Base-by-base conservation (phyloP, 768 basidiomycete genomes). In the Porphyrellus cyaneotinctus region DNA sequence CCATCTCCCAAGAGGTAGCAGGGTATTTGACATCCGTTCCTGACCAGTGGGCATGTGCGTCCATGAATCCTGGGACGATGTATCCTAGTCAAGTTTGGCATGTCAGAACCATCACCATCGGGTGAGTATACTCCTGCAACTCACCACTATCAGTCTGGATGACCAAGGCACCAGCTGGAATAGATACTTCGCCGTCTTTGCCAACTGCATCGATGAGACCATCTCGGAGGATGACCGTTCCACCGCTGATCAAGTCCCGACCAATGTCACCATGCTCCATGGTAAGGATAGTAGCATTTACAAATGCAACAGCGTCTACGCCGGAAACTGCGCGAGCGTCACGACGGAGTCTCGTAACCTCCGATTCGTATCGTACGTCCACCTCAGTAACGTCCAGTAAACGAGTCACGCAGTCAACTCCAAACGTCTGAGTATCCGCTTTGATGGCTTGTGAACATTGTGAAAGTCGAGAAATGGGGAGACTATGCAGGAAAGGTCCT, bases 1-100 rank as follows among this genome's bases (percentile, higher is more conserved):
- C 77, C 73, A 85, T 74, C 60, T 88, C 86, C 85, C 87, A 89
- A 11, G 85, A 87, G 39, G 74, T 75, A 8, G 84, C 76, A 0
- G 87, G 87, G 58, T 80, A 79, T 30, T 72, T 71, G 28, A 72
- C 75, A 0, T 32, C 57, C 52, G 80, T 78, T 0, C 84, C 85
- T 17, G 69, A 61, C 87, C 87, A 88, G 52, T 89, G 87, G 3
- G 87, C 87, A 58, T 89, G 87, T 9, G 84, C 82, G 51, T 89
- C 87, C 45, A 89, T 81, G 64, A 87, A 88, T 3, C 87, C 87
- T 15, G 87, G 87, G 4, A 82, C 67, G 17, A 89, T 73, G 53
- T 75, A 85, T 6, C 83, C 86, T 88, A 32, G 9, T 8, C 42
- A 37, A 45, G 13, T 33, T 45, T 46, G 26, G 22, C 24, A 2